A percentile compares a stretch with the other conserved stretches of the same genome.
Conservation (phyloP, 306 rosid species). For the Fagus sylvatica region DNA sequence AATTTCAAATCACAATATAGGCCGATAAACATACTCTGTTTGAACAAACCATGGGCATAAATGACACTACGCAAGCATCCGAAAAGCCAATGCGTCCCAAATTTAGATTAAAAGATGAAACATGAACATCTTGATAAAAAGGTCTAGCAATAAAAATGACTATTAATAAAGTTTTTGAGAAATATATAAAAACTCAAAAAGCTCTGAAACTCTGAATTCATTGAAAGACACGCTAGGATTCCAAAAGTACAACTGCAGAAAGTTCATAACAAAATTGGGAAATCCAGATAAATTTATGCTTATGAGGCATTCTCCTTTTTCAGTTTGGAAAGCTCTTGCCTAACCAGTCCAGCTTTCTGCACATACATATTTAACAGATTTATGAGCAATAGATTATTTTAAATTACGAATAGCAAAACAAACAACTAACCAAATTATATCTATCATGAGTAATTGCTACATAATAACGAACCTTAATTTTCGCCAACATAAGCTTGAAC, state of each 20-base stretch:
- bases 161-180: background rate
- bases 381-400: background rate
- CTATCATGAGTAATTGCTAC: too few relatives aligned
- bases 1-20: background rate
- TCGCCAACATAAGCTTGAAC: slow-evolving; percentile 92
- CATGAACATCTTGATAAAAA: background rate
- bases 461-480: slow-evolving; percentile 67
- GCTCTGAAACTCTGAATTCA: slow-evolving; percentile 8
- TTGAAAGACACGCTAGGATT: slow-evolving; percentile 14
- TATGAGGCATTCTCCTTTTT: slow-evolving; percentile 62
- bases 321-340: slow-evolving; percentile 80
- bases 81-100: background rate
- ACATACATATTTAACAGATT: background rate
- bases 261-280: slow-evolving; percentile 44
- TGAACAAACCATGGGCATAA: background rate
- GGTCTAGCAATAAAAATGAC: background rate
- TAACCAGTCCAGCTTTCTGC: slow-evolving; percentile 87
- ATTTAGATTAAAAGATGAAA: background rate
- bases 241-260: slow-evolving; percentile 15
- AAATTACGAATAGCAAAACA: background rate
- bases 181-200: slow-evolving; percentile 2
- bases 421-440: background rate
- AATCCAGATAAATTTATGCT: slow-evolving; percentile 4
- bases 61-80: background rate
- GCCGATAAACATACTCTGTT: background rate